These are phyloP conservation scores for Colletotrichum sp. DNA, from an alignment of 2,329 filamentous ascomycete genomes.

Conservation along the genomic window DNA sequence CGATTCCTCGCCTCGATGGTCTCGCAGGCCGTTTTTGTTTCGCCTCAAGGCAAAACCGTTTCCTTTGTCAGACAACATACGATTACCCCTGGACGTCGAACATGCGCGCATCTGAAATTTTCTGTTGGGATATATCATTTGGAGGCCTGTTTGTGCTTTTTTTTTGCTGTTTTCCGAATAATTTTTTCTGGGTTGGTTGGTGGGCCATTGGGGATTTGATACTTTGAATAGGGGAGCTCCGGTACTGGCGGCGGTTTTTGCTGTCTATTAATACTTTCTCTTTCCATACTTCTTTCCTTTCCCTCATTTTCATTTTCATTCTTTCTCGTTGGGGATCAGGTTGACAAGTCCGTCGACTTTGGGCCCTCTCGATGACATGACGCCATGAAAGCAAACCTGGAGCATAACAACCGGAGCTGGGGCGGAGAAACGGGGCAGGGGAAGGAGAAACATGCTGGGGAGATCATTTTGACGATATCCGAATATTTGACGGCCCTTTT, in stretches of 20 bases:
- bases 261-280: conserved; percentile 6
- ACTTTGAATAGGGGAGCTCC: not conserved
- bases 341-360: not conserved
- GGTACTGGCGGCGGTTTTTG: not conserved
- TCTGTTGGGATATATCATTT: not conserved
- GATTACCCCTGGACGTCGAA: conserved; percentile 5
- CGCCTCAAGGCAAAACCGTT: not conserved
- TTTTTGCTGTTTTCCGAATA: not conserved
- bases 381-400: conserved; percentile 18
- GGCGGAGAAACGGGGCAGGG: not conserved
- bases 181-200: not conserved
- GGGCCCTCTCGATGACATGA: conserved; percentile 1
- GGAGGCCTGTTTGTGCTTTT: not conserved
- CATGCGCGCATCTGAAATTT: not conserved
- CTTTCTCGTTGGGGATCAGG: not conserved
- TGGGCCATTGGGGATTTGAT: not conserved
- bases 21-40: not conserved
- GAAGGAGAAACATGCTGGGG: not conserved
- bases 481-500: conserved; percentile 12
- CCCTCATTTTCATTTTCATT: not conserved
- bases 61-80: conserved; percentile 16
- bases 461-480: conserved; percentile 15
- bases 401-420: conserved; percentile 14
- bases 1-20: not conserved
- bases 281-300: not conserved